These are phyloP conservation scores for Hyaloscypha hepaticicola DNA, from an alignment of 495 filamentous ascomycete species.

Conservation along the genomic window DNA sequence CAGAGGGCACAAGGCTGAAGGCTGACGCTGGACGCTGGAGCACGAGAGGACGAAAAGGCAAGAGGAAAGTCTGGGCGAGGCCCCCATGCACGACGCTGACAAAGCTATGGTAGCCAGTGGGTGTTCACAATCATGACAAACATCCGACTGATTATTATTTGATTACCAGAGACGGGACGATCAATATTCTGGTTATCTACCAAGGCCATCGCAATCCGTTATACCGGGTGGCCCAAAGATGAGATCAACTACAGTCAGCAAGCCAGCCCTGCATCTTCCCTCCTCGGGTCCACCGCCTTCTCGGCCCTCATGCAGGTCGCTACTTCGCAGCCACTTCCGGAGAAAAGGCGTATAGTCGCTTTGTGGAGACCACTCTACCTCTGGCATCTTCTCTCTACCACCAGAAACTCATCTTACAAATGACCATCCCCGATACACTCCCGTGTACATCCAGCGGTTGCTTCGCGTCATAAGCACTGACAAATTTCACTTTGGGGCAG, in stretches of 20 bases:
- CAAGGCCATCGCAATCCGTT: neutral
- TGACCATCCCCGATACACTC: neutral
- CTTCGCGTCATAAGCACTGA: slow-evolving; percentile 22
- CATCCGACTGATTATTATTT: slow-evolving; percentile 2
- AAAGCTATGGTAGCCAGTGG: neutral
- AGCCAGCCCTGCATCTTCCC: slow-evolving; percentile 1
- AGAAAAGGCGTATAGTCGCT: neutral
- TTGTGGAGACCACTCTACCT: neutral
- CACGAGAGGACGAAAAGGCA: neutral
- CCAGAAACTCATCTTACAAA: slow-evolving; percentile 3
- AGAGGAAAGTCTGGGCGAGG: neutral
- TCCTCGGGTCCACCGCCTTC: neutral
- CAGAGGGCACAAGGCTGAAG: no score
- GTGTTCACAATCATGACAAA: neutral
- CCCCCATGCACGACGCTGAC: no score
- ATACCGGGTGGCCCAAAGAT: neutral
- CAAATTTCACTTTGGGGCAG: slow-evolving; percentile 10
- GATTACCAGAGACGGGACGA: slow-evolving; percentile 8
- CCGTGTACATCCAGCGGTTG: slow-evolving; percentile 6
- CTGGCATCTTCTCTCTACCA: neutral
- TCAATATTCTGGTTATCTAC: neutral
- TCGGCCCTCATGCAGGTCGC: neutral
- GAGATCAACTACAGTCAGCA: slow-evolving; percentile 7
- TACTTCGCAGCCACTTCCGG: neutral
- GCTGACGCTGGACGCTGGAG: neutral